Base-by-base conservation (phyloP, 1,139 yeast genomes). In the Candida mesenterica region DNA sequence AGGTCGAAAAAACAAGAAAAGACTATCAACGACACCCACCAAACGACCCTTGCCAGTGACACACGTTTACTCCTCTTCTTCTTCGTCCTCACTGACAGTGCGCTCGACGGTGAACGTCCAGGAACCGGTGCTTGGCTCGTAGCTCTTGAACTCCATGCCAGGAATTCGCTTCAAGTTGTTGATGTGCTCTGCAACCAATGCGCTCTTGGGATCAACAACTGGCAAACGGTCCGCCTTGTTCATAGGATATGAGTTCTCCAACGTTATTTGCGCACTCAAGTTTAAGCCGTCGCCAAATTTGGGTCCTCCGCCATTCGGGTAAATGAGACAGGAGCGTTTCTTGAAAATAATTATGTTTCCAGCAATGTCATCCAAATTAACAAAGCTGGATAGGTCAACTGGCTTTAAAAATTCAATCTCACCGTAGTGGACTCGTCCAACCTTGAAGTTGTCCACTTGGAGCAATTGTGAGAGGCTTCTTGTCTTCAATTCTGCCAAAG, bases 381-480 rank as follows among this genome's bases (percentile, higher is more conserved):
- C 72, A 46, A 82, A 69, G 8, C 78, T 64, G 1, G 95, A 76
- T 43, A 92, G 69, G 59, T 92, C 97, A 30, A 92, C 95, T 1
- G 97, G 95, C 35, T 73, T 68, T 35, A 79, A 57, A 55, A 89
- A 94, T 53, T 82, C 82, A 35, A 92, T 75, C 38, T 72, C 68
- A 32, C 98, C 99, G 53, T 68, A 79, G 31, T 85, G 84, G 44
- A 75, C 74, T 45, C 95, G 81, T 3, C 98, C 98, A 40, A 94
- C 79, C 19, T 74, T 75, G 56, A 90, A 82, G 41, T 79, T 65
- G 19, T 68, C 50, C n/a, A 92, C 82, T 9, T 74, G 53, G 38
- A 83, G 77, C 33, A 89, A 71, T 43, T 86, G 83, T 8, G 77
- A 62, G 31, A 85, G 65, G 0, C 88, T 58, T 70, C 75, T 70